A percentile compares a stretch with the other conserved stretches of the same genome.
phyloP scores from a whole-genome alignment of 306 rosid genomes.

The Glycine soja region DNA sequence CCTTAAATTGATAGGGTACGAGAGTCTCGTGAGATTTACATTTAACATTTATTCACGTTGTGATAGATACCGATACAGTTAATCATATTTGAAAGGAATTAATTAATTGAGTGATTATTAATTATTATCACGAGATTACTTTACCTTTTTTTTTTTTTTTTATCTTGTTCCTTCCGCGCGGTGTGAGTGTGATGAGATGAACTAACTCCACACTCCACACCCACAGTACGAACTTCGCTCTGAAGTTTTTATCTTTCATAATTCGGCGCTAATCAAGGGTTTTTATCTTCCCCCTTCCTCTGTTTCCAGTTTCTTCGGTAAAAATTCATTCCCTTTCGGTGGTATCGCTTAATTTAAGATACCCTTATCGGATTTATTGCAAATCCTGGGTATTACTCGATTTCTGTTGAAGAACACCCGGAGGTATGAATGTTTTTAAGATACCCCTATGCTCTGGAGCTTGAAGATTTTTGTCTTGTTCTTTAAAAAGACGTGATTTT shows the following conservation, averaged over 20 bases:
- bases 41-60: no score
- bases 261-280: conserved; percentile 29
- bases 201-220: neutral
- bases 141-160: neutral
- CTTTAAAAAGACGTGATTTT: neutral
- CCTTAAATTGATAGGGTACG: no score
- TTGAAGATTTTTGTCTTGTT: conserved; percentile 21
- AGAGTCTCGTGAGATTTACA: no score
- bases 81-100: no score
- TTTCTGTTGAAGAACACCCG: neutral
- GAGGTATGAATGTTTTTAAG: conserved; percentile 29
- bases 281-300: conserved; percentile 12
- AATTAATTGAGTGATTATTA: neutral
- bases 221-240: neutral
- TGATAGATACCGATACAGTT: no score
- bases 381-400: conserved; percentile 23
- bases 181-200: neutral
- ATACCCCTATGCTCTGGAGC: neutral
- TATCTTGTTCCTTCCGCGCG: neutral
- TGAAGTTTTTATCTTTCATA: neutral
- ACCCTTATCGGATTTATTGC: conserved; percentile 22
- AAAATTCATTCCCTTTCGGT: neutral
- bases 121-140: neutral
- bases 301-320: conserved; percentile 3
- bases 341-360: conserved; percentile 7